Conservation (phyloP, 163 green algal genomes). For the Chlorella variabilis region DNA sequence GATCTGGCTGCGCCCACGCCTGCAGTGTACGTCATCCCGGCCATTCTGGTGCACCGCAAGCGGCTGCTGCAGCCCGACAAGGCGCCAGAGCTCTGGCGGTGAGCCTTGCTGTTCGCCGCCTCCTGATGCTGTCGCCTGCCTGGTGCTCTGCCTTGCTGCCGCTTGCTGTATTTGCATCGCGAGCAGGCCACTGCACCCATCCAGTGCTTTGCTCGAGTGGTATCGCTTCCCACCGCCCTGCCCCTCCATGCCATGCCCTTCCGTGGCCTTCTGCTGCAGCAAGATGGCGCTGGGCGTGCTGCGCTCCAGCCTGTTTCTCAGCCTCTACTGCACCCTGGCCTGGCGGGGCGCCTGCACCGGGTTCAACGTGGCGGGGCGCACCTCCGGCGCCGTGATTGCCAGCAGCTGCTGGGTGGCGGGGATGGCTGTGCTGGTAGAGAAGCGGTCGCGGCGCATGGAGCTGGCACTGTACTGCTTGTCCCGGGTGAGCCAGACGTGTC, state of each 20-base stretch:
- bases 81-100: constrained; percentile 39
- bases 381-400: constrained; percentile 51
- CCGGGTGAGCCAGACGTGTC: constrained; percentile 38
- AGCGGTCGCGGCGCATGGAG: constrained; percentile 96
- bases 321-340: constrained; percentile 76
- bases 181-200: too few relatives aligned
- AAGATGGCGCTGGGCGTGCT: constrained; percentile 69
- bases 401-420: constrained; percentile 61
- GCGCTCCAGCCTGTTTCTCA: constrained; percentile 84
- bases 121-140: neutral
- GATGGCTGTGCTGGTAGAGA: constrained; percentile 90
- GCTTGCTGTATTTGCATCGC: too few relatives aligned
- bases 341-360: constrained; percentile 62
- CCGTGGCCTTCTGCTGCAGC: constrained; percentile 11
- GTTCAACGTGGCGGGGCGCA: constrained; percentile 54
- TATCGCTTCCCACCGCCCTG: too few relatives aligned
- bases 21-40: constrained; percentile 87
- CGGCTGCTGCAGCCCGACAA: constrained; percentile 65
- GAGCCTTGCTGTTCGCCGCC: neutral
- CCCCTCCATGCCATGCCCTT: too few relatives aligned
- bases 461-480: constrained; percentile 92
- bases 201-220: too few relatives aligned
- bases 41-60: constrained; percentile 86
- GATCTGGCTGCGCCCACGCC: neutral
- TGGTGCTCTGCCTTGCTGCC: neutral